Conservation (phyloP, 805 yeast genomes). For the Pichia deserticola region DNA sequence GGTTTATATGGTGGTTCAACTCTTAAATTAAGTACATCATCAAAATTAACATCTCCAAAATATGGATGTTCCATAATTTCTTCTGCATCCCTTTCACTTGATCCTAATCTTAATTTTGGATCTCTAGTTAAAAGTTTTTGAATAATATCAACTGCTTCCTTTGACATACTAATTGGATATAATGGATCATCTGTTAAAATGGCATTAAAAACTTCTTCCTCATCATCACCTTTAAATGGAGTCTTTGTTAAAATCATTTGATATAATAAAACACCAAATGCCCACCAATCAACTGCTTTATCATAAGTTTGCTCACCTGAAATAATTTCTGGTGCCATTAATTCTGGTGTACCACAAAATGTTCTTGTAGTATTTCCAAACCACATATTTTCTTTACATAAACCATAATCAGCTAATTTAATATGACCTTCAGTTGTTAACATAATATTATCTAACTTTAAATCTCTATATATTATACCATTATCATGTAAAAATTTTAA, state of each 20-base stretch:
- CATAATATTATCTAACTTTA: conserved; percentile 90
- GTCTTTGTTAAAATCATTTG: conserved; percentile 96
- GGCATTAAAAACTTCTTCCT: conserved; percentile 93
- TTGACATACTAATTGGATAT: conserved; percentile 95
- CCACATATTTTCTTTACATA: conserved; percentile 77
- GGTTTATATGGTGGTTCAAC: conserved; percentile 90
- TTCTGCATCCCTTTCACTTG: conserved; percentile 79
- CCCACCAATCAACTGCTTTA: conserved; percentile 99
- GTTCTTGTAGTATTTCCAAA: conserved; percentile 78
- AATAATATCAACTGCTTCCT: conserved; percentile 89
- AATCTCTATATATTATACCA: conserved; percentile 93
- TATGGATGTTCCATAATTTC: conserved; percentile 96
- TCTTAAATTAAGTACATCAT: conserved; percentile 64
- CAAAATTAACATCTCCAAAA: conserved; percentile 84
- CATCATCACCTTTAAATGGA: conserved; percentile 87
- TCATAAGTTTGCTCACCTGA: conserved; percentile 81
- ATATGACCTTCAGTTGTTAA: conserved; percentile 88
- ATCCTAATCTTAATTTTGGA: conserved; percentile 76
- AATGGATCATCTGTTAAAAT: conserved; percentile 93
- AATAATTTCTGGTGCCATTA: conserved; percentile 97
- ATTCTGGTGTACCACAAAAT: conserved; percentile 98
- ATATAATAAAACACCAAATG: conserved; percentile 91
- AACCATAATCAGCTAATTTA: conserved; percentile 94
- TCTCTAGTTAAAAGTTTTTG: conserved; percentile 89
- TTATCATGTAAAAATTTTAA: conserved; percentile 90